Percentiles rank a stretch among this genome's conserved stretches.
Evolutionary conservation across 129 eudicot species (phyloP).

Genomic region (Oenanthe sinensis): DNA sequence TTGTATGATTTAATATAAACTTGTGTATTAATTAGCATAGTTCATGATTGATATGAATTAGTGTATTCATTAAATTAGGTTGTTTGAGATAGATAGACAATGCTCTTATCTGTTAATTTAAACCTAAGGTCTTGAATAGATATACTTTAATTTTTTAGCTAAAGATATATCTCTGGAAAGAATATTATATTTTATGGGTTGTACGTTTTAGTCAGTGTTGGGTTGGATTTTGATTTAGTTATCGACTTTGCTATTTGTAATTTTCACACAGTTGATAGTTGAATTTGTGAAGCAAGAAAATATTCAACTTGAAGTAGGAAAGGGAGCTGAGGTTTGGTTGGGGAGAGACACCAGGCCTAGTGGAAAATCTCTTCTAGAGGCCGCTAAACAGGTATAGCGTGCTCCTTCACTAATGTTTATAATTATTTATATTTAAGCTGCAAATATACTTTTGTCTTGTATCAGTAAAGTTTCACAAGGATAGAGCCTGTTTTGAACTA

Average conservation of each 20-base stretch:
- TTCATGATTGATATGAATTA: too few species aligned
- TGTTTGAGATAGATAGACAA: too few species aligned
- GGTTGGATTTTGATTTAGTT: background rate
- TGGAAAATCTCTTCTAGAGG: constrained; percentile 65
- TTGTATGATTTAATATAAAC: too few species aligned
- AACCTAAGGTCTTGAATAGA: background rate
- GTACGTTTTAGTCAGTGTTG: too few species aligned
- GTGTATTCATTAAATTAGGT: too few species aligned
- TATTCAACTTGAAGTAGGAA: constrained; percentile 49
- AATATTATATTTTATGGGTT: background rate
- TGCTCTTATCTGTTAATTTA: background rate
- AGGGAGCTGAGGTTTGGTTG: constrained; percentile 37
- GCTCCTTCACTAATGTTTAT: background rate
- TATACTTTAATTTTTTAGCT: background rate
- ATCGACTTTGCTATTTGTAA: background rate
- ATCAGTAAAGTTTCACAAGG: too few species aligned
- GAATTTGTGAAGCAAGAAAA: constrained; percentile 64
- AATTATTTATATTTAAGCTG: background rate
- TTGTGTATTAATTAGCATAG: background rate
- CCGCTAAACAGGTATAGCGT: constrained; percentile 69
- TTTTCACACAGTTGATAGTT: constrained; percentile 44
- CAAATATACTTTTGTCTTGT: background rate
- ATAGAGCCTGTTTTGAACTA: background rate
- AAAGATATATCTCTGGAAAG: background rate
- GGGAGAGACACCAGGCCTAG: constrained; percentile 98